These are phyloP conservation scores for Eleusine coracana DNA, from an alignment of 176 grass and related monocot species.

Conservation along the genomic window DNA sequence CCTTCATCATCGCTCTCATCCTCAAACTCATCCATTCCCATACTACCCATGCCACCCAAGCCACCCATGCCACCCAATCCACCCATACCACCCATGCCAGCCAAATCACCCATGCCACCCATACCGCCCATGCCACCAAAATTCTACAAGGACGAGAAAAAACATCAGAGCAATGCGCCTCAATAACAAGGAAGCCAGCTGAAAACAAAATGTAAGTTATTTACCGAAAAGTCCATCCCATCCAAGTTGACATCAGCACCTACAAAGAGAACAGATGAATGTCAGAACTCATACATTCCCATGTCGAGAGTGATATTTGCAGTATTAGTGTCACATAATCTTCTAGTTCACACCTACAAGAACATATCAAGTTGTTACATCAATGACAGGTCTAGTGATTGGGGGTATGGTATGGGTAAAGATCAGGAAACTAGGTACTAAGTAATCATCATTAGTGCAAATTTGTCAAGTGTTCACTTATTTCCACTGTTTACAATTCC, in stretches of 20 bases:
- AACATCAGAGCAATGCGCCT: conserved; percentile 28
- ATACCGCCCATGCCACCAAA: conserved; percentile 63
- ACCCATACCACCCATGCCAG: conserved; percentile 31
- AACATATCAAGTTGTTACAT: not conserved
- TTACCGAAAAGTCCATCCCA: conserved; percentile 96
- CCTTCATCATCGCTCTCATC: conserved; percentile 90
- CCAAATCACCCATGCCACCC: conserved; percentile 50
- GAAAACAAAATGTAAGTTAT: conserved; percentile 2
- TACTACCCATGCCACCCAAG: conserved; percentile 52
- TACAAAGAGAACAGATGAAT: conserved; percentile 22
- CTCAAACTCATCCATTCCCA: conserved; percentile 66
- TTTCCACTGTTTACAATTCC: not conserved
- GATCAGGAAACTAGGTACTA: not conserved
- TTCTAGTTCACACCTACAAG: not conserved
- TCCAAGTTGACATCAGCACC: conserved; percentile 75
- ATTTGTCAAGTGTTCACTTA: not conserved
- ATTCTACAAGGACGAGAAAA: conserved; percentile 58
- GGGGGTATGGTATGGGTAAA: not conserved
- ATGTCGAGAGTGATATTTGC: not conserved
- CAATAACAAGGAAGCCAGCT: not conserved
- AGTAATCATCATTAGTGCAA: not conserved
- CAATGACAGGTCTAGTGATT: not conserved
- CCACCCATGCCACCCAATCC: conserved; percentile 31
- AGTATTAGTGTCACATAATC: not conserved
- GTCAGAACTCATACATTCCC: conserved; percentile 7